Base-by-base conservation (phyloP, 257 asterid species). In the Primulina huaijiensis region DNA sequence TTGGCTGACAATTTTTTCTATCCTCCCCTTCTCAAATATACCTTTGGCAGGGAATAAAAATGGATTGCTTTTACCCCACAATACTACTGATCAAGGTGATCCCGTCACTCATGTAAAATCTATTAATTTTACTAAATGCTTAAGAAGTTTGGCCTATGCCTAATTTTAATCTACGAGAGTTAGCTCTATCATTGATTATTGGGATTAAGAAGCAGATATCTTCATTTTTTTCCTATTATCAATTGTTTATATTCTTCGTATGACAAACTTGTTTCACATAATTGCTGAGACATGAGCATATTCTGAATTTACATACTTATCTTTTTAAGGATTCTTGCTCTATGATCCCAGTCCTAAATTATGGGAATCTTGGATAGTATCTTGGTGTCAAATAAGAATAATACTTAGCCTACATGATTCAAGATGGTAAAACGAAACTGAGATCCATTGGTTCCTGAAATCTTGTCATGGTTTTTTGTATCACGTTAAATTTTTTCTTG, bases 41-140 rank as follows among this genome's bases (percentile, higher is more conserved):
- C 30, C 21, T 11, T 64, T 71, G 64, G 60, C 83, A 92, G 98
- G 98, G 68, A 92, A 92, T 81, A 92, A 92, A 80, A 92, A 92
- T 30, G 98, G 98, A 35, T 82, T 92, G 81, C 93, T 92, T 62
- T 80, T 92, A 81, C 98, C 98, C 69, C 98, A 90, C 77, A 92
- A 76, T 60, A 92, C 98, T 67, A 92, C 97, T 3, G 98, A 92
- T 81, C 97, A 92, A 84, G 98, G 97, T 92, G 75, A 83, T 37
- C 57, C 35, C 14, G n/a, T 17, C 19, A 30, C 58, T 70, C 31
- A 1, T 11, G 34, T 50, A 17, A 50, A 50, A 34, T 16, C 16
- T 40, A n/a, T 70, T 65, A 0, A 12, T 43, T 43, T 50, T 50
- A 5, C 8, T 16, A 46, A 46, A 46, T 46, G 56, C 20, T 17